Conservation (phyloP, 2,329 filamentous ascomycete genomes). For the Sclerotinia subarctica region DNA sequence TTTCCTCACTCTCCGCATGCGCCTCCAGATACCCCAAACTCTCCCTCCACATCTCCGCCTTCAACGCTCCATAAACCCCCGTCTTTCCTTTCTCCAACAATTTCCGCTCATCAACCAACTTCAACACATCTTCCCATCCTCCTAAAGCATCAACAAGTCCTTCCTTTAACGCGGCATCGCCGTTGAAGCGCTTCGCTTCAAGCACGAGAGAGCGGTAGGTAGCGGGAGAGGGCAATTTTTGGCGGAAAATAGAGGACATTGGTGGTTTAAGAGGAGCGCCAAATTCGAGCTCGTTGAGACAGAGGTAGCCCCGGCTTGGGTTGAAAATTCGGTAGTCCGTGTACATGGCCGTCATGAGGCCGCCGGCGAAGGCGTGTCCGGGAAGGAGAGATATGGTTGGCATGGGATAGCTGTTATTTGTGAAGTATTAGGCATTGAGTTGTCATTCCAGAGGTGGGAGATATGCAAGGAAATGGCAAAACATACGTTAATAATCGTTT, state of each 20-base stretch:
- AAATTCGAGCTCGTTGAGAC: constrained; percentile 79
- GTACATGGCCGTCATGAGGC: constrained; percentile 77
- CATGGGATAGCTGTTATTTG: constrained; percentile 61
- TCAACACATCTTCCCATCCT: constrained; percentile 59
- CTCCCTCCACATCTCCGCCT: constrained; percentile 72
- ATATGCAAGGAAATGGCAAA: neutral
- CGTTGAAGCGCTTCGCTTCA: constrained; percentile 68
- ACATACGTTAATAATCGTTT: constrained; percentile 57
- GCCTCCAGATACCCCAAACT: constrained; percentile 56
- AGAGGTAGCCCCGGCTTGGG: constrained; percentile 66
- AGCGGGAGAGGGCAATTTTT: constrained; percentile 55
- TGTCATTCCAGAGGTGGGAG: neutral
- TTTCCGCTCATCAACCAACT: constrained; percentile 56
- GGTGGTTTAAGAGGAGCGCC: constrained; percentile 70
- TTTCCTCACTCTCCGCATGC: constrained; percentile 50
- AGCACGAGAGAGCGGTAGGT: constrained; percentile 65
- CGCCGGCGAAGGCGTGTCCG: constrained; percentile 77
- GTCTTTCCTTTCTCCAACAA: constrained; percentile 60
- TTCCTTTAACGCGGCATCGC: constrained; percentile 57
- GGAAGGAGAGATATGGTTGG: constrained; percentile 77
- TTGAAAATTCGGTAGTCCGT: constrained; percentile 82
- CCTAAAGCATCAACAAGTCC: constrained; percentile 69
- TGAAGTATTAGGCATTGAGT: neutral
- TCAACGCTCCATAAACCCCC: constrained; percentile 68
- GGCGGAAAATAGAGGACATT: constrained; percentile 71